These are phyloP conservation scores for Trichosporon sp. DNA, from an alignment of 1,284 basidiomycete species.

Conservation along the genomic window DNA sequence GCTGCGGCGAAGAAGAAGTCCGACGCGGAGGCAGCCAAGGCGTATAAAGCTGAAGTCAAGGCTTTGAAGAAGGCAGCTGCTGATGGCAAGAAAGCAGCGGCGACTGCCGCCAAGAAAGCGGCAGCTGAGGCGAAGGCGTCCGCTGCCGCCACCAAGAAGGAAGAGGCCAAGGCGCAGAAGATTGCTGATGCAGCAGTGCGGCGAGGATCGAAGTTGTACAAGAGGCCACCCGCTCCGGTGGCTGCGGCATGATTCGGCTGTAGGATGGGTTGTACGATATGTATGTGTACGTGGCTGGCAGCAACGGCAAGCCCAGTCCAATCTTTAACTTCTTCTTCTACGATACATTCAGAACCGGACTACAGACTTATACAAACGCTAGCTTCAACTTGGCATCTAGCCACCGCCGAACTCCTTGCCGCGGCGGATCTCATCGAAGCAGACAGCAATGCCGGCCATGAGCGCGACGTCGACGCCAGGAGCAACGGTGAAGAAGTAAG, in stretches of 20 bases:
- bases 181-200: not conserved
- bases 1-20: not conserved
- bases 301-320: no score
- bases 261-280: not conserved
- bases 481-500: conserved; percentile 45
- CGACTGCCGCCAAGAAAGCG: not conserved
- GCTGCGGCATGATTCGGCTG: not conserved
- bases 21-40: not conserved
- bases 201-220: not conserved
- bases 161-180: not conserved
- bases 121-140: not conserved
- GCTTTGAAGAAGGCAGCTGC: not conserved
- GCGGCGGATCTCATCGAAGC: conserved; percentile 40
- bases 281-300: no score
- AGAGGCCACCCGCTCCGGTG: not conserved
- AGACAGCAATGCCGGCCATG: conserved; percentile 48
- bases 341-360: no score
- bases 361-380: no score
- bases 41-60: not conserved
- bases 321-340: no score
- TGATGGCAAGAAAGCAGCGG: not conserved
- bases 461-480: conserved; percentile 48
- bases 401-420: not conserved
- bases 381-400: no score
- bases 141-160: not conserved